phyloP scores from a whole-genome alignment of 192 early-diverging fungal genomes.

The Backusella tuberculispora region DNA sequence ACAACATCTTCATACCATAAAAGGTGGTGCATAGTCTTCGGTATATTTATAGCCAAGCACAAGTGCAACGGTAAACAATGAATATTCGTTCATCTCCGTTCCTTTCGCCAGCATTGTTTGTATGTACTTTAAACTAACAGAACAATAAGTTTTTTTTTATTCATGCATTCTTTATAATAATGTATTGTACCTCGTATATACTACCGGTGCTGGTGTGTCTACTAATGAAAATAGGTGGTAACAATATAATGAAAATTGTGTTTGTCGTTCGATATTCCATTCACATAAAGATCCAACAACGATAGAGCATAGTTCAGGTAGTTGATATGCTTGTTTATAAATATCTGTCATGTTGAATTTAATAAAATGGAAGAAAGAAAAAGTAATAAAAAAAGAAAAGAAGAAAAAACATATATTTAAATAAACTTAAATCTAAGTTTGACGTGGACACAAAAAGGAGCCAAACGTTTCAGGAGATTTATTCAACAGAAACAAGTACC shows the following conservation, averaged over 20 bases:
- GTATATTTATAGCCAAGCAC: constrained; percentile 14
- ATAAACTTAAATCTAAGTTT: constrained; percentile 17
- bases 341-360: constrained; percentile 13
- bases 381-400: not conserved
- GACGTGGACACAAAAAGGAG: constrained; percentile 17
- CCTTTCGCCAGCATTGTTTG: constrained; percentile 12
- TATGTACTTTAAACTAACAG: constrained; percentile 10
- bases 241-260: constrained; percentile 2
- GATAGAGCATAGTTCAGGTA: constrained; percentile 9
- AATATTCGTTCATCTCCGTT: constrained; percentile 15
- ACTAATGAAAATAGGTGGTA: constrained; percentile 4
- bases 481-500: constrained; percentile 8
- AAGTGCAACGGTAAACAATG: constrained; percentile 13
- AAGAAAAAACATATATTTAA: not conserved
- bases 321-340: constrained; percentile 5
- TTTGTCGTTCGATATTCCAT: not conserved
- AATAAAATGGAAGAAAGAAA: constrained; percentile 7
- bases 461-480: constrained; percentile 10
- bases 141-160: not conserved
- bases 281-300: not conserved
- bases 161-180: not conserved
- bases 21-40: constrained; percentile 12
- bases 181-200: not conserved
- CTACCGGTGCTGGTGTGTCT: constrained; percentile 3
- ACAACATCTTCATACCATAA: constrained; percentile 12